These are phyloP conservation scores for Claviceps lovelessii DNA, from an alignment of 2,329 filamentous ascomycete genomes.

Conservation along the genomic window DNA sequence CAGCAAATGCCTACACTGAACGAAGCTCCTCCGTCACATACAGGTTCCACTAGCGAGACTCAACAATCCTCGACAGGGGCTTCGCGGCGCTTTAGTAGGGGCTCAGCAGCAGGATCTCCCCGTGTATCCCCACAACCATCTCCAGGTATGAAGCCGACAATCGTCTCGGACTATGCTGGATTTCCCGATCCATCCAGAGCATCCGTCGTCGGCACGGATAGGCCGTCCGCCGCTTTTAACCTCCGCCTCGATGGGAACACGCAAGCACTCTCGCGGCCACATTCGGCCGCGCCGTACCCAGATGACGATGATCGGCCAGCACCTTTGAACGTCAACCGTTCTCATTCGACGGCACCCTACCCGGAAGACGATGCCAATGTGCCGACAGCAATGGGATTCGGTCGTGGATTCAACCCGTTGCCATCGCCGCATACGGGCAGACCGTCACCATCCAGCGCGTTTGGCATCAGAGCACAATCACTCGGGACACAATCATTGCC, in stretches of 20 bases:
- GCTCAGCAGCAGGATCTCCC: constrained; percentile 15
- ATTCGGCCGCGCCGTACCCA: constrained; percentile 54
- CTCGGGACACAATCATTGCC: constrained; percentile 23
- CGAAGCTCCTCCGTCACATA: constrained; percentile 21
- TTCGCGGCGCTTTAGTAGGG: constrained; percentile 2
- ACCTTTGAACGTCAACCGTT: constrained; percentile 28
- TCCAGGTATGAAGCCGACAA: constrained; percentile 24
- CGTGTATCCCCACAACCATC: constrained; percentile 28
- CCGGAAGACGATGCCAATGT: constrained; percentile 35
- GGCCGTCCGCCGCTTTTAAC: constrained; percentile 34
- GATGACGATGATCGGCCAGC: constrained; percentile 45
- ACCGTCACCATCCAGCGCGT: constrained; percentile 35
- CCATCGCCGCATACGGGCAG: constrained; percentile 34
- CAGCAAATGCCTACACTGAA: constrained; percentile 35
- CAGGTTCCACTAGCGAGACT: constrained; percentile 14
- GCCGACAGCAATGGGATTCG: constrained; percentile 25
- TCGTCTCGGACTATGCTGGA: constrained; percentile 24
- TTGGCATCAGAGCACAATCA: constrained; percentile 36
- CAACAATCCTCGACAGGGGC: constrained; percentile 7
- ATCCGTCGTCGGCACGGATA: constrained; percentile 20
- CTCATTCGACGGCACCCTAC: constrained; percentile 36
- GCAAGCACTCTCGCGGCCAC: constrained; percentile 26
- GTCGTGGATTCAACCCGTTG: constrained; percentile 34
- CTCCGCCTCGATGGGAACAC: constrained; percentile 29
- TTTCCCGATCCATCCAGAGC: constrained; percentile 34